Evolutionary conservation across 2,329 filamentous ascomycete species (phyloP), one percentile per base, ranked within the genome.

Genomic region (Aspergillus tanneri): DNA sequence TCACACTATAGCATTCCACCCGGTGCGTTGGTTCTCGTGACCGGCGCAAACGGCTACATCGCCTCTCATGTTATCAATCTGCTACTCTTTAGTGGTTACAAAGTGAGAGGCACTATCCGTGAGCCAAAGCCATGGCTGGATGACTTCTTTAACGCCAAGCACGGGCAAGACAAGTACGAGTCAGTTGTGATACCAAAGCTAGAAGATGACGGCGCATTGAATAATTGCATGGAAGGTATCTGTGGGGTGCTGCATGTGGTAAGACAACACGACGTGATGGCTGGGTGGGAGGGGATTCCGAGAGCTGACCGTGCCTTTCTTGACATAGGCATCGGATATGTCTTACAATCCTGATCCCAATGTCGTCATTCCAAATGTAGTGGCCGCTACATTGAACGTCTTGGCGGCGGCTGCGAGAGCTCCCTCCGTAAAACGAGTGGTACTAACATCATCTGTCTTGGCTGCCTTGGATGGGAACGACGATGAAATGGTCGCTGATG

Each of bases 41-140:
- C 73, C 0, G 74, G 75, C 4, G 69, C 64, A 1, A 76, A 68
- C 14, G 73, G 75, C 30, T 75, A 69, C 53, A 59, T 78, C 9
- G 74, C 62, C 23, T 66, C 66, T 19, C 69, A 77, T 28, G 58
- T 74, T 7, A 57, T 63, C 18, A 54, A 72, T 16, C 57, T 68
- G 12, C 60, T 78, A 16, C 65, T 77, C 6, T 47, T 66, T 3
- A 56, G 60, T 3, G 72, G 73, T 11, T 76, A 67, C 54, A 59
- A 55, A 12, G 73, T 77, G 10, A 69, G 73, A 8, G 72, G 73
- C 14, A 75, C 72, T 5, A 66, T 71, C n/a, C 68, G 75, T 4
- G 30, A 36, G 8, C 58, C 66, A 22, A 60, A 64, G 4, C 54
- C 61, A 3, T 73, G 71, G 68, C 41, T 67, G 0, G 55, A 54